Conservation (phyloP, 306 rosid genomes). For the Abrus precatorius region DNA sequence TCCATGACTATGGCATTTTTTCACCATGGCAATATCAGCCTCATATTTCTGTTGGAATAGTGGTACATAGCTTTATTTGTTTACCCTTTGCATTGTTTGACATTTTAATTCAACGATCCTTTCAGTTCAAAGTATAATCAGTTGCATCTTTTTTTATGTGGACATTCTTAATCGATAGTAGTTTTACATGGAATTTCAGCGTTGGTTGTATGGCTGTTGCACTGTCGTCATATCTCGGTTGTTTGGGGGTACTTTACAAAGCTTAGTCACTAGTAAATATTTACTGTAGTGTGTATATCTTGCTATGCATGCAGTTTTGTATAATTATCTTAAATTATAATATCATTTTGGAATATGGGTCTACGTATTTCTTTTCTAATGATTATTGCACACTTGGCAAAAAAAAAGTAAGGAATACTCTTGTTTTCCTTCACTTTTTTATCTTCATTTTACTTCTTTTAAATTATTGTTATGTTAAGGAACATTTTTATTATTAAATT, state of each 20-base stretch:
- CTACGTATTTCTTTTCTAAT: background rate
- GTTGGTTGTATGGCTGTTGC: too few relatives aligned
- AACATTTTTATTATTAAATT: slow-evolving; percentile 4
- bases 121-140: slow-evolving; percentile 28
- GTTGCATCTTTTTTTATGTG: slow-evolving; percentile 14
- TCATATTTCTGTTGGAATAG: background rate
- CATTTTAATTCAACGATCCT: slow-evolving; percentile 35
- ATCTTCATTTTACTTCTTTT: background rate
- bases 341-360: slow-evolving; percentile 35
- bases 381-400: slow-evolving; percentile 4
- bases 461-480: slow-evolving; percentile 11
- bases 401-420: slow-evolving; percentile 10
- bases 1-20: slow-evolving; percentile 1
- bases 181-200: background rate
- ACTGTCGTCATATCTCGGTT: background rate
- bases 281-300: background rate
- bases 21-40: background rate
- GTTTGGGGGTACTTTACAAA: background rate
- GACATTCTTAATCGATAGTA: background rate
- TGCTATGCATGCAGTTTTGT: background rate
- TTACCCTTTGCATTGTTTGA: slow-evolving; percentile 26
- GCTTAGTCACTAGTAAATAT: background rate
- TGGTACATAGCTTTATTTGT: background rate
- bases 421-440: slow-evolving; percentile 1
- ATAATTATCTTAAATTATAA: background rate